Conservation (phyloP, 306 rosid species). For the Phaseolus lunatus region DNA sequence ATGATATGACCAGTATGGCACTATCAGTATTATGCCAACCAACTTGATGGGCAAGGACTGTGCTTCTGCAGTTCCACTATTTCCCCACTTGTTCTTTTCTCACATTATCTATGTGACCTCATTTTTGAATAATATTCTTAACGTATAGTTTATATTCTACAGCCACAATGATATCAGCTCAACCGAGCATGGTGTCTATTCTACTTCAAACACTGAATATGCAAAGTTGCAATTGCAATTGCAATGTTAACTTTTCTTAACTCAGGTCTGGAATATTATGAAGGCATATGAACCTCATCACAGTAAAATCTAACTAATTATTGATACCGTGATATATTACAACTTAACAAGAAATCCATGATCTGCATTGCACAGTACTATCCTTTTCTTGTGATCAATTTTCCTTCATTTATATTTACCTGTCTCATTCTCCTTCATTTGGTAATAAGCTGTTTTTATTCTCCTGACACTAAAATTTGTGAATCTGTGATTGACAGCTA, state of each 20-base stretch:
- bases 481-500: constrained; percentile 62
- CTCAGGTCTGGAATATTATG: neutral
- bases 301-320: neutral
- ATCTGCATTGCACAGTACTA: neutral
- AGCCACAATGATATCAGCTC: neutral
- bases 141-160: neutral
- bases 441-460: neutral
- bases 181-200: neutral
- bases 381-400: neutral
- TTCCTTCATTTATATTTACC: too few species aligned
- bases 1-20: neutral
- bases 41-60: neutral
- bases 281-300: neutral
- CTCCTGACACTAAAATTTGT: constrained; percentile 40
- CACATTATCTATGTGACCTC: neutral
- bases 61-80: neutral
- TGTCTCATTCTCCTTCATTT: neutral
- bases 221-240: neutral
- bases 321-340: neutral
- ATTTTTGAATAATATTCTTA: neutral
- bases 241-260: neutral
- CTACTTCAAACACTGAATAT: neutral
- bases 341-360: neutral
- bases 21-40: neutral
- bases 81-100: too few species aligned